Evolutionary conservation across 2,329 filamentous ascomycete species (phyloP).

Genomic region (Neofusicoccum laricinum): DNA sequence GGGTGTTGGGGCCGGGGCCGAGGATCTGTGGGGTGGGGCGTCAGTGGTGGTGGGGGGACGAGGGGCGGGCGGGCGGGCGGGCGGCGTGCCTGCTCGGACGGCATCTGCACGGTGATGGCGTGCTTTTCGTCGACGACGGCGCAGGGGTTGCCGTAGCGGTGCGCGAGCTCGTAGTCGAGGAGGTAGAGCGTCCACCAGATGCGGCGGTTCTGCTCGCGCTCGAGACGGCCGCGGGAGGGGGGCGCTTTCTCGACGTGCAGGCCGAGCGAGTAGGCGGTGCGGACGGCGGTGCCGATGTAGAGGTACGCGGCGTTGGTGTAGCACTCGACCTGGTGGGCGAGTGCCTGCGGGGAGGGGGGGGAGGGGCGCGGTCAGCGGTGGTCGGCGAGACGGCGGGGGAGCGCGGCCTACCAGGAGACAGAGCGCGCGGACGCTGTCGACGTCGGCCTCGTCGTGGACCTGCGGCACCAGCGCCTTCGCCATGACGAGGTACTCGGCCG

Average conservation of each 20-base stretch:
- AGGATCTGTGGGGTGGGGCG: slow-evolving; percentile 24
- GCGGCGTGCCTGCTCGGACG: slow-evolving; percentile 36
- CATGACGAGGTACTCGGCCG: slow-evolving; percentile 32
- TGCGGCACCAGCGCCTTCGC: slow-evolving; percentile 32
- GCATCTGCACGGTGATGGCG: slow-evolving; percentile 29
- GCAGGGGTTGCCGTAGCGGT: slow-evolving; percentile 34
- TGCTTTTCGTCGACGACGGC: slow-evolving; percentile 33
- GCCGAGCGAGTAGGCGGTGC: slow-evolving; percentile 36
- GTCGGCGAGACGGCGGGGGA: no score
- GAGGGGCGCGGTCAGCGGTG: background rate
- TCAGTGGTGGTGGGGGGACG: background rate
- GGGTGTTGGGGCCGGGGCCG: slow-evolving; percentile 34
- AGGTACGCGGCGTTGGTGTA: slow-evolving; percentile 35
- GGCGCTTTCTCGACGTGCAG: slow-evolving; percentile 35
- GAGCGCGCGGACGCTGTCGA: slow-evolving; percentile 36
- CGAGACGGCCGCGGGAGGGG: slow-evolving; percentile 25
- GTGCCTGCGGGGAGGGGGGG: slow-evolving; percentile 18
- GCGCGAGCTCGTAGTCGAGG: slow-evolving; percentile 35
- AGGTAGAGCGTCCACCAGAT: slow-evolving; percentile 38
- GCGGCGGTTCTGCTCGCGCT: slow-evolving; percentile 33
- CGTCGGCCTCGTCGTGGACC: slow-evolving; percentile 35
- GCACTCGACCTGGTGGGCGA: slow-evolving; percentile 33
- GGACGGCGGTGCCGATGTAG: slow-evolving; percentile 35
- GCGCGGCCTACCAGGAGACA: slow-evolving; percentile 35
- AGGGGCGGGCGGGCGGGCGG: no score